Percentiles rank a stretch among this genome's conserved stretches.
These are phyloP conservation scores for Drosera capensis DNA, from an alignment of 148 eudicot species.

Conservation along the genomic window DNA sequence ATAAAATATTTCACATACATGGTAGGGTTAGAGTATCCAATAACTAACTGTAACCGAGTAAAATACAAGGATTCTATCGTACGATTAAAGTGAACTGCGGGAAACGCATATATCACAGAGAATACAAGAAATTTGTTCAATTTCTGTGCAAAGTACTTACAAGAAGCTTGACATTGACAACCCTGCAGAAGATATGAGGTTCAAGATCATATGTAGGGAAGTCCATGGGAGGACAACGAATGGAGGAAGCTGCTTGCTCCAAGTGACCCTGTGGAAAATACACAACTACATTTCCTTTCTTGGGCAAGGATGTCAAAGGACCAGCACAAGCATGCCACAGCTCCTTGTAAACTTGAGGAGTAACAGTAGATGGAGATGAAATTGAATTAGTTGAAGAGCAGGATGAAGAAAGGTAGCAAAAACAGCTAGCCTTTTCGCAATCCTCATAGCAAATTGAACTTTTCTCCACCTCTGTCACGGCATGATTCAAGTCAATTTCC, in stretches of 20 bases:
- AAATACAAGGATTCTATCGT: too few species aligned
- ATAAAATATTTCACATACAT: too few species aligned
- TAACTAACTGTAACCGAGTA: too few species aligned
- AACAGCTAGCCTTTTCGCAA: slow-evolving; percentile 22
- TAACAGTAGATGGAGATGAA: slow-evolving; percentile 19
- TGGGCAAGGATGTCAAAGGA: slow-evolving; percentile 50
- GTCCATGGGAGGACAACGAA: slow-evolving; percentile 26
- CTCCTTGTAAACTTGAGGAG: slow-evolving; percentile 42
- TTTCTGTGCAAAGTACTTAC: slow-evolving; percentile 55
- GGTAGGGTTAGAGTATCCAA: too few species aligned
- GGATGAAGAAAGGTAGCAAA: slow-evolving; percentile 20
- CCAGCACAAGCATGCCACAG: slow-evolving; percentile 99
- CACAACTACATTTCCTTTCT: slow-evolving; percentile 69
- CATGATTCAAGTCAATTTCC: slow-evolving; percentile 89
- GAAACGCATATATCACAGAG: not conserved
- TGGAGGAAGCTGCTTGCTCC: slow-evolving; percentile 44
- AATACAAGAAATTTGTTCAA: not conserved
- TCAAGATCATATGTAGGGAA: slow-evolving; percentile 45
- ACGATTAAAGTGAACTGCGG: not conserved
- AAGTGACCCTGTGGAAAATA: slow-evolving; percentile 93
- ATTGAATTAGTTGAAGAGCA: slow-evolving; percentile 47
- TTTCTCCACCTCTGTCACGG: slow-evolving; percentile 30
- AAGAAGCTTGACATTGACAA: slow-evolving; percentile 55
- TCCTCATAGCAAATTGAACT: slow-evolving; percentile 26
- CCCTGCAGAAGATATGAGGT: slow-evolving; percentile 77